A percentile compares a stretch with the other conserved stretches of the same genome.
Conservation (phyloP, 73 alveolate species). For the Tetrahymena malaccensis region DNA sequence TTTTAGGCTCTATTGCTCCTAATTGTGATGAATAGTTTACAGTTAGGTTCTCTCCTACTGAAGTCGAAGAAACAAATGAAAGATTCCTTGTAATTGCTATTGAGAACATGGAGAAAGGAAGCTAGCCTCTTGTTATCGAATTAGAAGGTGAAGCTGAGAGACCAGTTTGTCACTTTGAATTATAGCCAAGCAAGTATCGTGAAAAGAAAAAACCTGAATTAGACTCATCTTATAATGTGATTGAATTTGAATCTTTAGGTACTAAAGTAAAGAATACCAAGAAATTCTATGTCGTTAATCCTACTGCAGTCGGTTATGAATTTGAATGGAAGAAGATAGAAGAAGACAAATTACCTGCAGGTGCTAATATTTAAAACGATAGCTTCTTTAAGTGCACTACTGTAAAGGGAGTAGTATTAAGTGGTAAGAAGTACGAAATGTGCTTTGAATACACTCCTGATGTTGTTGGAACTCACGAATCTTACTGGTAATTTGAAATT, state of each 20-base stretch:
- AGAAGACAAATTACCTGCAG: constrained; percentile 65
- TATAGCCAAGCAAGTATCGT: constrained; percentile 73
- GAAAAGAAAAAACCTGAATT: constrained; percentile 92
- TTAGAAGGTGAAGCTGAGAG: constrained; percentile 94
- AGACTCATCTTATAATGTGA: constrained; percentile 68
- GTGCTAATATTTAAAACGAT: constrained; percentile 52
- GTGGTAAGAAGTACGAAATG: constrained; percentile 99
- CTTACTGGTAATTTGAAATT: constrained; percentile 94
- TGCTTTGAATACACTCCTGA: constrained; percentile 97
- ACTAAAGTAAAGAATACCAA: constrained; percentile 94
- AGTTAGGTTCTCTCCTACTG: constrained; percentile 92
- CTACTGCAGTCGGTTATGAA: constrained; percentile 98
- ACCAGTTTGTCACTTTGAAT: constrained; percentile 96
- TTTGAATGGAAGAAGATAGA: constrained; percentile 92
- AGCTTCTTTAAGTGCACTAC: constrained; percentile 88
- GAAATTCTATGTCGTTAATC: constrained; percentile 98
- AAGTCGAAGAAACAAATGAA: constrained; percentile 84
- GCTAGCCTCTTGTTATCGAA: constrained; percentile 82
- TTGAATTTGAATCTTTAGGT: constrained; percentile 98
- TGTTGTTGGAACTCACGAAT: constrained; percentile 95
- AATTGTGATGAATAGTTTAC: constrained; percentile 91
- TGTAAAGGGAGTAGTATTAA: constrained; percentile 91
- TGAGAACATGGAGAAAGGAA: constrained; percentile 79
- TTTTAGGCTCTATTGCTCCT: constrained; percentile 84
- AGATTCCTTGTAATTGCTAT: constrained; percentile 83